A percentile compares a stretch with the other conserved stretches of the same genome.
phyloP scores from a whole-genome alignment of 2,329 filamentous ascomycete genomes.

The Chaetomiaceae sp. region DNA sequence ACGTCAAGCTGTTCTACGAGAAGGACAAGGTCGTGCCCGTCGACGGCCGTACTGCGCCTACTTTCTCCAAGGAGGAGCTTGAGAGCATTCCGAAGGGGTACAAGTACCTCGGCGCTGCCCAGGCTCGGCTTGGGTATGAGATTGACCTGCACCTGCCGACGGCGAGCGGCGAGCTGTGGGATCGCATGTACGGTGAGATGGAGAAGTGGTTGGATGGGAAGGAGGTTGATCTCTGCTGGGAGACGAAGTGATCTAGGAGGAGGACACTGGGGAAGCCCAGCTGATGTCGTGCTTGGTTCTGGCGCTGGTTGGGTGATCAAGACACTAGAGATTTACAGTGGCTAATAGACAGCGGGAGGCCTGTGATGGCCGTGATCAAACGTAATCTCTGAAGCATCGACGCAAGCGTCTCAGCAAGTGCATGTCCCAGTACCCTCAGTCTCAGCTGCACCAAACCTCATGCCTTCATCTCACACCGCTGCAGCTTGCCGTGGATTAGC shows the following conservation, averaged over 20 bases:
- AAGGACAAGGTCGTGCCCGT: conserved; percentile 47
- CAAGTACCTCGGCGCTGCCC: conserved; percentile 43
- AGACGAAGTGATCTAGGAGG: neutral
- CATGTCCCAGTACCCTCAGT: too few relatives aligned
- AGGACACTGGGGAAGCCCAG: neutral
- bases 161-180: conserved; percentile 33
- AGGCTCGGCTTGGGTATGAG: conserved; percentile 42
- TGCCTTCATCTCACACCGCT: too few relatives aligned
- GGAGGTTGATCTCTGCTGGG: conserved; percentile 26
- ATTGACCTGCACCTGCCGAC: conserved; percentile 40
- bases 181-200: conserved; percentile 41
- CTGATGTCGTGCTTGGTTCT: too few relatives aligned
- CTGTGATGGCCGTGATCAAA: too few relatives aligned
- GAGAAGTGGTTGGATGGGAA: conserved; percentile 38
- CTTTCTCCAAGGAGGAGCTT: conserved; percentile 37
- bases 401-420: too few relatives aligned
- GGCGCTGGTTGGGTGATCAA: too few relatives aligned
- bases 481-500: too few relatives aligned
- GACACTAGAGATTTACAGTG: too few relatives aligned
- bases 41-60: conserved; percentile 38
- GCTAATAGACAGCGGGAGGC: too few relatives aligned
- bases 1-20: conserved; percentile 47
- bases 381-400: too few relatives aligned
- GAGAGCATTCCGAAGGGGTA: conserved; percentile 42
- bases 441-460: too few relatives aligned